Evolutionary conservation across 352 stramenopile genomes (phyloP).

Genomic region (Pythium volutum): DNA sequence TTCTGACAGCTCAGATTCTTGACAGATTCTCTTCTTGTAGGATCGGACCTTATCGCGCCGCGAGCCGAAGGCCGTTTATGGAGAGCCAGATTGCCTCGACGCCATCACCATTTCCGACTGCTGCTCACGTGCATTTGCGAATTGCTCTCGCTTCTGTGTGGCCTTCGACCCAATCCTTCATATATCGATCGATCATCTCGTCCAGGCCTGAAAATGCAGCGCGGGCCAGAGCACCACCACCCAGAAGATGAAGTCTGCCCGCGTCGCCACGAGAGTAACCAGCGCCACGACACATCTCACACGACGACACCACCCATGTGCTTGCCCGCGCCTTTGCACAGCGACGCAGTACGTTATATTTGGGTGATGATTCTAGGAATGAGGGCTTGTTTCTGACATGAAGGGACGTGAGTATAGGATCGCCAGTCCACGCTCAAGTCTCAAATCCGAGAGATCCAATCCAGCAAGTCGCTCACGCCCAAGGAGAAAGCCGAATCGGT

Average conservation of each 20-base stretch:
- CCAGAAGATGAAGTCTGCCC: constrained; percentile 30
- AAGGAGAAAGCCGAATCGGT: constrained; percentile 83
- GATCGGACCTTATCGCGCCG: constrained; percentile 10
- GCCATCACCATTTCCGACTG: background rate
- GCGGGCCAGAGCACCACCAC: constrained; percentile 31
- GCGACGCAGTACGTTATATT: constrained; percentile 41
- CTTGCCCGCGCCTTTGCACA: constrained; percentile 50
- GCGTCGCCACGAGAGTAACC: constrained; percentile 29
- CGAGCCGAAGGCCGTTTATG: background rate
- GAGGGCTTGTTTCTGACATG: background rate
- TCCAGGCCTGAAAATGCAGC: constrained; percentile 13
- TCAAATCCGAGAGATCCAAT: constrained; percentile 78
- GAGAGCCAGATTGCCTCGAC: background rate
- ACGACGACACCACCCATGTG: constrained; percentile 26
- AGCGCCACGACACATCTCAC: constrained; percentile 34
- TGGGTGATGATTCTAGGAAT: too few species aligned
- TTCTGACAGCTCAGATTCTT: too few species aligned
- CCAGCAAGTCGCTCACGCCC: constrained; percentile 66
- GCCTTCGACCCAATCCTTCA: too few species aligned
- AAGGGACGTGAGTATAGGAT: constrained; percentile 27
- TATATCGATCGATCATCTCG: background rate
- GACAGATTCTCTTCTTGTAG: too few species aligned
- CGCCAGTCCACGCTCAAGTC: constrained; percentile 56
- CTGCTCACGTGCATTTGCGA: constrained; percentile 13
- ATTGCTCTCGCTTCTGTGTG: constrained; percentile 13